Conservation (phyloP, 306 rosid genomes). For the Urtica urens region DNA sequence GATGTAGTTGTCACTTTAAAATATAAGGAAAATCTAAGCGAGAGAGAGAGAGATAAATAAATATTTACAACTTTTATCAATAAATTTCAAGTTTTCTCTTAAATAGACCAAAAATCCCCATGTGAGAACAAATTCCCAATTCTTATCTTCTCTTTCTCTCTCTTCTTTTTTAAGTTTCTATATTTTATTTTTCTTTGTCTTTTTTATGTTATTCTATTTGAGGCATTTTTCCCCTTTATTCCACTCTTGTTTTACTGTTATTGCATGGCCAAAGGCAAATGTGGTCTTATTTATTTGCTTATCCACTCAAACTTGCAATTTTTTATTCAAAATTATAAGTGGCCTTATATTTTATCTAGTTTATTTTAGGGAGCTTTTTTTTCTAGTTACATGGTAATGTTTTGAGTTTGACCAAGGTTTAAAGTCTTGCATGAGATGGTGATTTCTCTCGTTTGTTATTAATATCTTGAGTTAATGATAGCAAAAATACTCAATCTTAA, state of each 20-base stretch:
- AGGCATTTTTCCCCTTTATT: conserved; percentile 4
- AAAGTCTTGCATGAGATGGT: too few species aligned
- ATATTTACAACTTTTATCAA: not conserved
- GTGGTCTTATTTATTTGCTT: not conserved
- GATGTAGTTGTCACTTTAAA: conserved; percentile 20
- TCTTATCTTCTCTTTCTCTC: conserved; percentile 5
- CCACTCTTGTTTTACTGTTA: conserved; percentile 7
- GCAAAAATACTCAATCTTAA: too few species aligned
- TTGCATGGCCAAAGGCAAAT: not conserved
- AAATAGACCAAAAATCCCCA: not conserved
- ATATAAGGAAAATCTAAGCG: conserved; percentile 17
- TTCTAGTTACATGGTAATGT: too few species aligned
- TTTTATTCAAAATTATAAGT: too few species aligned
- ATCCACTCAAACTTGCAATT: not conserved
- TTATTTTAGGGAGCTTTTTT: too few species aligned
- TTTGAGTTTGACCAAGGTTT: too few species aligned
- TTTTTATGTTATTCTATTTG: not conserved
- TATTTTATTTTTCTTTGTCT: not conserved
- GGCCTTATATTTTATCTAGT: too few species aligned
- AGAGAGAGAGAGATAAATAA: too few species aligned
- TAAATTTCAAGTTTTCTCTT: not conserved
- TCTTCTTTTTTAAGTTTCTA: too few species aligned
- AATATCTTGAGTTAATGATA: too few species aligned
- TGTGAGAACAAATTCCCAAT: conserved; percentile 11
- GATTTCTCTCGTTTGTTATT: too few species aligned